Conservation (phyloP, 2,329 filamentous ascomycete genomes). For the Neofusicoccum sp. region DNA sequence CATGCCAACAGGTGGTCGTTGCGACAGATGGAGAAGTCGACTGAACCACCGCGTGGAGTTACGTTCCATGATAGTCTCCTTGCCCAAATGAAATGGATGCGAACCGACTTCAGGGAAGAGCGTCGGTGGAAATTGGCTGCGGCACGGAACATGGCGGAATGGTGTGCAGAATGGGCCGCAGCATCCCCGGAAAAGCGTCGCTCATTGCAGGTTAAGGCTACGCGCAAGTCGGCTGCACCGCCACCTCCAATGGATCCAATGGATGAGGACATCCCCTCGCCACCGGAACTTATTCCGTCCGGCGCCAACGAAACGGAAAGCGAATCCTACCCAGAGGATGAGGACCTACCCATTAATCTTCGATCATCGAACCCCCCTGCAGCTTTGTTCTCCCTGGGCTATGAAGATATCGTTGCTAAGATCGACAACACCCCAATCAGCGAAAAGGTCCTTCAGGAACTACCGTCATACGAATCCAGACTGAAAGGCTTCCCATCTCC, state of each 20-base stretch:
- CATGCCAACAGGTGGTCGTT: conserved; percentile 92
- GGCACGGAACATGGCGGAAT: conserved; percentile 77
- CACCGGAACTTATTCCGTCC: conserved; percentile 40
- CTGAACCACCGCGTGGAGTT: conserved; percentile 75
- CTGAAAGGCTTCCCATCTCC: conserved; percentile 35
- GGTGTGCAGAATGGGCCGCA: conserved; percentile 80
- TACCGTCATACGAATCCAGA: conserved; percentile 70
- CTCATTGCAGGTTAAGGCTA: conserved; percentile 68
- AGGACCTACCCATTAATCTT: conserved; percentile 46
- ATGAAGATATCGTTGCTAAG: conserved; percentile 79
- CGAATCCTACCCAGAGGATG: conserved; percentile 41
- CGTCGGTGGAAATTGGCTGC: conserved; percentile 88
- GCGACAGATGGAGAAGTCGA: conserved; percentile 80
- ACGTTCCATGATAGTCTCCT: conserved; percentile 86
- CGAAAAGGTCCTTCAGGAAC: conserved; percentile 75
- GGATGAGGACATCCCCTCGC: conserved; percentile 43
- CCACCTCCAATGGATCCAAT: conserved; percentile 32
- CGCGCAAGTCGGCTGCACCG: neutral
- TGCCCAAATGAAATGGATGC: conserved; percentile 96
- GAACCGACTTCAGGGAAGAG: conserved; percentile 92
- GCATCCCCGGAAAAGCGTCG: conserved; percentile 65
- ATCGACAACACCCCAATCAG: conserved; percentile 73
- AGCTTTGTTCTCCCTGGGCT: conserved; percentile 79
- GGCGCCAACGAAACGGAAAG: conserved; percentile 42
- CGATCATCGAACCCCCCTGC: conserved; percentile 62